Conservation (phyloP, 176 grass and related monocot genomes). For the Ensete glaucum region DNA sequence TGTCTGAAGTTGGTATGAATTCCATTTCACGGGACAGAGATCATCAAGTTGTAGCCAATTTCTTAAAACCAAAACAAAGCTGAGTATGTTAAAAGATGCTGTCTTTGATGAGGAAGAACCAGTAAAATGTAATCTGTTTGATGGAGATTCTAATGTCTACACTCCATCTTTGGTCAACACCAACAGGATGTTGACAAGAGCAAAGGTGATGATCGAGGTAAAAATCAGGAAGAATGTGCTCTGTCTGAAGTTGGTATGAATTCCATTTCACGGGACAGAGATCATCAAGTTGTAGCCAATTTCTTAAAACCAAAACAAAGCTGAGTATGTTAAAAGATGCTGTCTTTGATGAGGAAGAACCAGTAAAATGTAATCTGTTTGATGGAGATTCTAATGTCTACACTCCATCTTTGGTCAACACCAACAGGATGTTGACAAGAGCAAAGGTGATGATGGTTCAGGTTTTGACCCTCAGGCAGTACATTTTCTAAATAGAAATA, state of each 20-base stretch:
- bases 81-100: conserved; percentile 34
- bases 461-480: conserved; percentile 31
- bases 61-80: conserved; percentile 33
- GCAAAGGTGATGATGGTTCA: conserved; percentile 41
- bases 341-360: conserved; percentile 39
- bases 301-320: conserved; percentile 34
- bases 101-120: conserved; percentile 42
- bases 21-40: conserved; percentile 55
- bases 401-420: conserved; percentile 39
- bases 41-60: conserved; percentile 37
- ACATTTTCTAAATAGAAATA: conserved; percentile 29
- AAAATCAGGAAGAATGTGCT: conserved; percentile 35
- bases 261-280: conserved; percentile 52
- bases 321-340: conserved; percentile 38
- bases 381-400: conserved; percentile 29
- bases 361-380: conserved; percentile 29
- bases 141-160: conserved; percentile 26
- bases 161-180: conserved; percentile 39
- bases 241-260: conserved; percentile 51
- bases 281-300: conserved; percentile 37
- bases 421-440: conserved; percentile 41
- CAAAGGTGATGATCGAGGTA: conserved; percentile 42
- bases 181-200: conserved; percentile 41
- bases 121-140: conserved; percentile 31
- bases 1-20: conserved; percentile 49